A percentile compares a stretch with the other conserved stretches of the same genome.
phyloP scores from a whole-genome alignment of 2,329 filamentous ascomycete species.

The Cladobotryum protrusum region DNA sequence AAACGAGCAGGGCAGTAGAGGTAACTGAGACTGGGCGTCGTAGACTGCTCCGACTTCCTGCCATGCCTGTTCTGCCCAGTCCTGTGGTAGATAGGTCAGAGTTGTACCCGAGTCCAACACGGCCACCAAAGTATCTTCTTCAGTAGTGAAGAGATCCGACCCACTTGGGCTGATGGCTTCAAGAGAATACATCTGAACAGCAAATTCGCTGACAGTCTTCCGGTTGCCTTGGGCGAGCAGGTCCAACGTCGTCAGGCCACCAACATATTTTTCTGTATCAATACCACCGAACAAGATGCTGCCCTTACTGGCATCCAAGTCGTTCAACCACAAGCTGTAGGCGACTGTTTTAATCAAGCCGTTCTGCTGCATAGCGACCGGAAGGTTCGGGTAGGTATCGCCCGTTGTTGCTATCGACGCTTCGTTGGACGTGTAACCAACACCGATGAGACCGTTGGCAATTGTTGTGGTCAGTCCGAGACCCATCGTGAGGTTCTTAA shows the following conservation, averaged over 20 bases:
- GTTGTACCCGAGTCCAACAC: slow-evolving; percentile 73
- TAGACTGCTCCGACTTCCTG: slow-evolving; percentile 48
- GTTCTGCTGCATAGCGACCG: slow-evolving; percentile 56
- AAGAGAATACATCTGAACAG: slow-evolving; percentile 43
- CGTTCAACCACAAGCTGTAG: slow-evolving; percentile 65
- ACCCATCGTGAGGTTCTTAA: slow-evolving; percentile 55
- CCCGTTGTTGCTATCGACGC: slow-evolving; percentile 29
- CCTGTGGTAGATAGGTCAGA: slow-evolving; percentile 60
- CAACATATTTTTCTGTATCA: slow-evolving; percentile 66
- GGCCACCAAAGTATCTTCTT: slow-evolving; percentile 46
- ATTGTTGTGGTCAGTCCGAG: slow-evolving; percentile 49
- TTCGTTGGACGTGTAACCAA: slow-evolving; percentile 53
- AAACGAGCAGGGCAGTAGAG: slow-evolving; percentile 46
- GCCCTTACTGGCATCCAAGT: slow-evolving; percentile 55
- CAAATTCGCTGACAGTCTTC: slow-evolving; percentile 39
- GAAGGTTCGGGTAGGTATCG: slow-evolving; percentile 50
- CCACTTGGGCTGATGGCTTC: slow-evolving; percentile 43
- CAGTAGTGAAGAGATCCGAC: slow-evolving; percentile 39
- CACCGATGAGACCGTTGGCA: slow-evolving; percentile 51
- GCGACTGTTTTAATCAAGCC: slow-evolving; percentile 60
- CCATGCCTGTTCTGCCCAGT: slow-evolving; percentile 49
- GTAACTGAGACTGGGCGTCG: slow-evolving; percentile 27
- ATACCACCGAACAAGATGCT: slow-evolving; percentile 76
- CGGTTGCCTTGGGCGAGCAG: slow-evolving; percentile 41
- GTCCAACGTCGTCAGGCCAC: slow-evolving; percentile 55